Evolutionary conservation across 805 yeast species (phyloP), one percentile per base, ranked within the genome.

Genomic region (Metschnikowia similis): DNA sequence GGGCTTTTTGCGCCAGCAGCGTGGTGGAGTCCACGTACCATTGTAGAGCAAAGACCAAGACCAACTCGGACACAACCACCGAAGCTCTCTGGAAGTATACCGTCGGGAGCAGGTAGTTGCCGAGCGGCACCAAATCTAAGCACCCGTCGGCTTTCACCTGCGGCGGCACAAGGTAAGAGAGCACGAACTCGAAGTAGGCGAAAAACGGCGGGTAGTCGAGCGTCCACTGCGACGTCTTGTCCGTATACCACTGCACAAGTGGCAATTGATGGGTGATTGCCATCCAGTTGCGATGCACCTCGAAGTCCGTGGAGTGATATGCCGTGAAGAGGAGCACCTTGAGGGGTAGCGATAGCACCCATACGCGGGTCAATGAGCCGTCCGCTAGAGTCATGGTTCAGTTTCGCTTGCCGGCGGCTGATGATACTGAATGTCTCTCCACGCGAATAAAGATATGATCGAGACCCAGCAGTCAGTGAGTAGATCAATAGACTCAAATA

Each of bases 161-260:
- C 1, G 58, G 45, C 0, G 96, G 96, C 1, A 87, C 92, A 48
- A 87, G 75, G 46, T 76, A 84, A 0, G 96, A 76, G 43, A 94
- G 64, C 2, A 76, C 17, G 87, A 90, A 89, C 66, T 94, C 99
- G 59, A 94, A 92, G 67, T 89, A 91, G 0, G 99, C 99, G 67
- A 94, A 94, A 60, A 90, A 88, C 0, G 99, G 99, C 9, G 99
- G 99, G 68, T 92, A 94, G 66, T 94, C 99, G 37, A 94, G 71
- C 0, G 98, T 94, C 97, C 98, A 94, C 63, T 87, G 90, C 41
- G 82, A 79, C 0, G 89, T 82, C 42, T 74, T 66, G 56, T 94
- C 96, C 38, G 75, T 64, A 64, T 94, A 94, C 99, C 99, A 94
- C 48, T 85, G 65, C 13, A 69, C 69, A 14, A 91, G 44, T 0